Base-by-base conservation (phyloP, 345 rosid genomes). In the Rubroshorea leprosula region DNA sequence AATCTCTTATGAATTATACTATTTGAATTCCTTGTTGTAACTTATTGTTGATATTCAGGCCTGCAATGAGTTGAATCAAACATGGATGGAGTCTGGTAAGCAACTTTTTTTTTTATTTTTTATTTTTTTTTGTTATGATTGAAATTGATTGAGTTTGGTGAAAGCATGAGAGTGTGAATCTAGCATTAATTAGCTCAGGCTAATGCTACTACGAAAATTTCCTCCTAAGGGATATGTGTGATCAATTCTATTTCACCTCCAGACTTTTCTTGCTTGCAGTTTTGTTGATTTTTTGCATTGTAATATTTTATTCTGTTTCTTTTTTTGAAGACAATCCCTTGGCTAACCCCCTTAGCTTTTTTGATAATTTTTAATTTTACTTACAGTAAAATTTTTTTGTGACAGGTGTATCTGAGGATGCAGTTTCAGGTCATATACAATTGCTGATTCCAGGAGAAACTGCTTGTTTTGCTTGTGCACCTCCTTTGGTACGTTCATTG, bases 381-480 rank as follows among this genome's bases (percentile, higher is more conserved):
- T 35, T 35, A 6, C 41, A 35, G 12, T 35, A 35, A 35, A 1
- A 2, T 2, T 6, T 35, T 35, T 35, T 6, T 35, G 7, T 35
- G 41, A 45, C 84, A 89, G 97, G 97, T 79, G 99, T 89, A 51
- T 93, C 97, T 43, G 99, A 93, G 77, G 99, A 86, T 80, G 97
- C 96, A 46, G 96, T 93, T 67, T 93, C 99, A 48, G 99, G 96
- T 70, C 97, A 93, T 70, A 89, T 92, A 81, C 98, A 93, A 63
- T 75, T 93, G 68, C 72, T 93, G 69, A 78, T 86, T 80, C 97
- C 99, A 1, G 97, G 96, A 77, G 96, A 85, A 77, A 86, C 97
- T 66, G 97, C 97, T 54, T 93, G 97, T 75, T 93, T 93, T 85
- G 97, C 99, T 14, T 89, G 96, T 79, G 94, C 99, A 20, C 99